Evolutionary conservation across 73 alveolate genomes (phyloP).

Genomic region (Paramecium biaurelia): DNA sequence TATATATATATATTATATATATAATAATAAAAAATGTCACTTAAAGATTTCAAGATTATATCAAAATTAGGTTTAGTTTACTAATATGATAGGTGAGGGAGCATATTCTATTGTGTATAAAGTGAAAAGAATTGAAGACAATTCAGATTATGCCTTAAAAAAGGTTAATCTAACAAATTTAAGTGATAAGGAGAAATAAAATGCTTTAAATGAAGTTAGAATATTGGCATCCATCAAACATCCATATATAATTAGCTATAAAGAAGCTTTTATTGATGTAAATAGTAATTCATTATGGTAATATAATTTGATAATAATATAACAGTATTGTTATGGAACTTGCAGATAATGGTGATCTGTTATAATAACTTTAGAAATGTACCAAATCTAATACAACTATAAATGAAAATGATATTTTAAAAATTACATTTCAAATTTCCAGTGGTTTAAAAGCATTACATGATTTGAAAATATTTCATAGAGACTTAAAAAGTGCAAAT

Average conservation of each 20-base stretch:
- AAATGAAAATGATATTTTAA: slow-evolving; percentile 74
- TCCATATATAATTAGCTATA: slow-evolving; percentile 75
- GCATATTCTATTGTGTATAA: slow-evolving; percentile 76
- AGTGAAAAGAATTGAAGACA: slow-evolving; percentile 75
- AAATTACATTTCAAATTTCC: slow-evolving; percentile 70
- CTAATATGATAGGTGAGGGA: slow-evolving; percentile 70
- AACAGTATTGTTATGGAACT: slow-evolving; percentile 80
- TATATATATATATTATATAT: background rate
- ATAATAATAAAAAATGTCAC: slow-evolving; percentile 25
- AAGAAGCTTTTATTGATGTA: slow-evolving; percentile 82
- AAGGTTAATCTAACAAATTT: slow-evolving; percentile 76
- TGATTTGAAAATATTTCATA: slow-evolving; percentile 67
- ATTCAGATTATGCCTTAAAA: slow-evolving; percentile 79
- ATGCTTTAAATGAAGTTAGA: slow-evolving; percentile 80
- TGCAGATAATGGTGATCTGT: slow-evolving; percentile 78
- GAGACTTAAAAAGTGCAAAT: slow-evolving; percentile 82
- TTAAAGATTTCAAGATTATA: slow-evolving; percentile 57
- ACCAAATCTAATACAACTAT: slow-evolving; percentile 59
- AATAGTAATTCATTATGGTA: slow-evolving; percentile 67
- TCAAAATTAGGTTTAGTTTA: slow-evolving; percentile 45
- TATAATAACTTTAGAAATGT: slow-evolving; percentile 70
- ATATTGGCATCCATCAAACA: slow-evolving; percentile 77
- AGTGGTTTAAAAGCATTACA: slow-evolving; percentile 69
- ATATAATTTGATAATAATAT: background rate
- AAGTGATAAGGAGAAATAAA: slow-evolving; percentile 76